Percentiles rank a stretch among this genome's conserved stretches.
These are phyloP conservation scores for Heliamphora pulchella DNA, from an alignment of 179 eudicot species.

Conservation along the genomic window DNA sequence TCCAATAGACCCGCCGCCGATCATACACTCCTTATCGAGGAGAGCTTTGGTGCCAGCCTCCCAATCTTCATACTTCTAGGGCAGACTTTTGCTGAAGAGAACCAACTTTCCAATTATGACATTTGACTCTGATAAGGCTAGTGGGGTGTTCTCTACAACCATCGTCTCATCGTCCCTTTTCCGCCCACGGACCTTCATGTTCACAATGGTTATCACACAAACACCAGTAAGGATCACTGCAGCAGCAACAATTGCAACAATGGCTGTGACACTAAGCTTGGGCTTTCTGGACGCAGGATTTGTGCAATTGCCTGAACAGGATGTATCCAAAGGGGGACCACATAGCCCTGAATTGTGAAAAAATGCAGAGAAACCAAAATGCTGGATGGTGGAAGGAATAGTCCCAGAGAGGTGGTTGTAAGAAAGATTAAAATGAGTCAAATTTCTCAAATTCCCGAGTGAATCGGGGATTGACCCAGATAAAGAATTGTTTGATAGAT, in stretches of 20 bases:
- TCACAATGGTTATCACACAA: slow-evolving; percentile 57
- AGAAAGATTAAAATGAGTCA: slow-evolving; percentile 70
- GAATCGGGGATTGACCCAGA: slow-evolving; percentile 68
- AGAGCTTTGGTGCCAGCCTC: slow-evolving; percentile 80
- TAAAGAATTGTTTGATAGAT: slow-evolving; percentile 61
- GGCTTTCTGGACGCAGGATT: slow-evolving; percentile 37
- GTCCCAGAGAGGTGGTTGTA: slow-evolving; percentile 64
- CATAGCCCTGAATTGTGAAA: slow-evolving; percentile 66
- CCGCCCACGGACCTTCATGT: slow-evolving; percentile 54
- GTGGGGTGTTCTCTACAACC: slow-evolving; percentile 62
- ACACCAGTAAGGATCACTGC: slow-evolving; percentile 67
- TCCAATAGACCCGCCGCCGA: slow-evolving; percentile 78
- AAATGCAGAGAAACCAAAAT: slow-evolving; percentile 63
- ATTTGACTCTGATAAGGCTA: slow-evolving; percentile 59
- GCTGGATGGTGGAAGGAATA: slow-evolving; percentile 55
- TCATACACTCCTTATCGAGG: slow-evolving; percentile 71
- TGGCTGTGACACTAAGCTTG: slow-evolving; percentile 62
- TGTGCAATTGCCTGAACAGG: slow-evolving; percentile 36
- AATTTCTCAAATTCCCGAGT: slow-evolving; percentile 40
- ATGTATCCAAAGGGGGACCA: slow-evolving; percentile 50
- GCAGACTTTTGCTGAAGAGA: slow-evolving; percentile 82
- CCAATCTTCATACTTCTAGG: slow-evolving; percentile 94
- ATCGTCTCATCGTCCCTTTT: slow-evolving; percentile 32
- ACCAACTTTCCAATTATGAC: slow-evolving; percentile 82
- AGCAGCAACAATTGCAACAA: slow-evolving; percentile 89